phyloP scores from a whole-genome alignment of 164 flowering plant genomes.

The Piper longum region DNA sequence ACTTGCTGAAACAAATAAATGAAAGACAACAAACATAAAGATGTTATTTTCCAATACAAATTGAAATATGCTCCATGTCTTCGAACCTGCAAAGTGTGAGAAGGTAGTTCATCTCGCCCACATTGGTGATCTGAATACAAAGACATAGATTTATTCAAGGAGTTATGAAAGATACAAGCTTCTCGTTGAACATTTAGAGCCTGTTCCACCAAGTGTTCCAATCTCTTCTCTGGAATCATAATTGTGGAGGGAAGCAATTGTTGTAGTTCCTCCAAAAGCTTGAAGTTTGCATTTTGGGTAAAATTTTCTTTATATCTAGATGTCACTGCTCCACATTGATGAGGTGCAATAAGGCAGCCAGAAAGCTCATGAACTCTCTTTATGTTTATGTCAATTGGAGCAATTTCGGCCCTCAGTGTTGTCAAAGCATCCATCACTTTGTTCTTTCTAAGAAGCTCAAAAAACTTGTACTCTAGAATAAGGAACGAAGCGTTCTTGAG shows the following conservation, averaged over 20 bases:
- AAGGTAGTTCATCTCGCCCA: constrained; percentile 68
- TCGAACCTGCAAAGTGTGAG: constrained; percentile 59
- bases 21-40: not conserved
- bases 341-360: constrained; percentile 36
- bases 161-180: constrained; percentile 71
- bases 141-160: constrained; percentile 47
- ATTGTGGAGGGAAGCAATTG: constrained; percentile 59
- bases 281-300: constrained; percentile 25
- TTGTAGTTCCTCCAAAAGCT: constrained; percentile 47
- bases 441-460: constrained; percentile 40
- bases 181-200: constrained; percentile 60
- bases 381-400: constrained; percentile 42
- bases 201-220: constrained; percentile 71
- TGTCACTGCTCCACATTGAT: constrained; percentile 14
- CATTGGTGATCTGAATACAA: constrained; percentile 74
- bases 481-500: constrained; percentile 53
- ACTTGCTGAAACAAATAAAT: not conserved
- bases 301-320: constrained; percentile 16
- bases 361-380: constrained; percentile 55
- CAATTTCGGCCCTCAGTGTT: constrained; percentile 59
- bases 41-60: not conserved
- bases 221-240: constrained; percentile 57
- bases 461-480: constrained; percentile 70
- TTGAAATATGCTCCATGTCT: not conserved
- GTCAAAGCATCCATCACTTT: constrained; percentile 47